Conservation (phyloP, 768 basidiomycete genomes). For the Asterophora parasitica region DNA sequence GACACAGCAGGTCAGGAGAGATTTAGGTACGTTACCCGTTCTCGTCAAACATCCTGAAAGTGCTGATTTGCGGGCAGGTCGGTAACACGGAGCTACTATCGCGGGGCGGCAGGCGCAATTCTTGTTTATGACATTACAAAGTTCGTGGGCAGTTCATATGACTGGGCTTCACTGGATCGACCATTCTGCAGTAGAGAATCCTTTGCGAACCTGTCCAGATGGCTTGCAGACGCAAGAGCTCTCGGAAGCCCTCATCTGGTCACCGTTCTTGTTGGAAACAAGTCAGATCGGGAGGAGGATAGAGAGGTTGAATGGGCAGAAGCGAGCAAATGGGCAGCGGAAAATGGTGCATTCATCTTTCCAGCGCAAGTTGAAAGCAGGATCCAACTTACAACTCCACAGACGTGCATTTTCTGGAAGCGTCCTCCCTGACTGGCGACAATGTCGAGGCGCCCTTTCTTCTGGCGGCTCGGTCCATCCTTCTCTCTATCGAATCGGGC, state of each 20-base stretch:
- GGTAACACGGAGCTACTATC: conserved; percentile 93
- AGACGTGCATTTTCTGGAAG: conserved; percentile 94
- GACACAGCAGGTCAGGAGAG: conserved; percentile 97
- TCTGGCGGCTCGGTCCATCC: conserved; percentile 79
- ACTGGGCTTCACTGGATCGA: conserved; percentile 9
- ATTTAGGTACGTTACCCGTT: conserved; percentile 54
- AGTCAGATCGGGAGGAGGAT: conserved; percentile 91
- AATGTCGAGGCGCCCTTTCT: conserved; percentile 94
- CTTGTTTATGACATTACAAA: conserved; percentile 93
- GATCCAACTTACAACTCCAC: conserved; percentile 11
- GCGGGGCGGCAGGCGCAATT: conserved; percentile 88
- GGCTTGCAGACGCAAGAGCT: conserved; percentile 92
- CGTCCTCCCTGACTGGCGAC: conserved; percentile 87
- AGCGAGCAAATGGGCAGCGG: conserved; percentile 92
- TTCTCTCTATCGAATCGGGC: conserved; percentile 88
- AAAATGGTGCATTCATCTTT: conserved; percentile 62
- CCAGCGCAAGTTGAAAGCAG: neutral
- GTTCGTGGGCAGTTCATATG: conserved; percentile 32
- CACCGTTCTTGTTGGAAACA: conserved; percentile 89
- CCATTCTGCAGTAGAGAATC: conserved; percentile 66
- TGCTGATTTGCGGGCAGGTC: conserved; percentile 44
- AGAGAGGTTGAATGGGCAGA: conserved; percentile 95
- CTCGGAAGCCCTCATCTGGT: conserved; percentile 90
- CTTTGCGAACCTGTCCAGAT: conserved; percentile 76
- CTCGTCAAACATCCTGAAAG: neutral